Evolutionary conservation across 306 rosid genomes (phyloP).

Genomic region (Rosa rugosa): DNA sequence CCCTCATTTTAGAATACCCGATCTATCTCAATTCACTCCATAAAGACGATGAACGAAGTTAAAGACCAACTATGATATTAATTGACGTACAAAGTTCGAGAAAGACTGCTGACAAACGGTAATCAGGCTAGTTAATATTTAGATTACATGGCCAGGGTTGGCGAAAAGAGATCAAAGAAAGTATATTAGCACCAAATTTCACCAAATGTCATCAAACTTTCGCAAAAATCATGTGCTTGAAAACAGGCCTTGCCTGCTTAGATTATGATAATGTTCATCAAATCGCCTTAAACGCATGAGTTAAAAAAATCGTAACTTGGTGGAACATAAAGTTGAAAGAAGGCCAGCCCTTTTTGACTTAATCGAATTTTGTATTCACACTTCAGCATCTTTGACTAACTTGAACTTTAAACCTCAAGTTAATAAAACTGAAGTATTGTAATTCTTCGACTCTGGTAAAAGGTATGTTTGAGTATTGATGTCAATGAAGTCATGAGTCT

Average conservation of each 20-base stretch:
- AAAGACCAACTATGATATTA: too few relatives aligned
- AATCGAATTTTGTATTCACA: background rate
- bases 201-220: background rate
- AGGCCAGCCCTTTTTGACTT: background rate
- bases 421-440: background rate
- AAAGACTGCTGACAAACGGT: too few relatives aligned
- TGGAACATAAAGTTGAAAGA: background rate
- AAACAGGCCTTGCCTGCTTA: constrained; percentile 3
- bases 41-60: too few relatives aligned
- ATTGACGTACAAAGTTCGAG: too few relatives aligned
- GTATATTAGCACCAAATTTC: background rate
- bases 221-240: background rate
- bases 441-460: background rate
- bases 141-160: too few relatives aligned
- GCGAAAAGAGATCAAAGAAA: too few relatives aligned
- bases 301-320: background rate
- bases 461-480: background rate
- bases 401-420: background rate
- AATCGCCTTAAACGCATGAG: background rate
- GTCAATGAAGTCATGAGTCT: background rate
- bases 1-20: too few relatives aligned
- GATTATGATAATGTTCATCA: background rate
- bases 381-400: background rate
- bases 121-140: too few relatives aligned
- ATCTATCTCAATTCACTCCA: too few relatives aligned